These are phyloP conservation scores for Verticillium albo-atrum DNA, from an alignment of 2,329 filamentous ascomycete genomes.

Conservation along the genomic window DNA sequence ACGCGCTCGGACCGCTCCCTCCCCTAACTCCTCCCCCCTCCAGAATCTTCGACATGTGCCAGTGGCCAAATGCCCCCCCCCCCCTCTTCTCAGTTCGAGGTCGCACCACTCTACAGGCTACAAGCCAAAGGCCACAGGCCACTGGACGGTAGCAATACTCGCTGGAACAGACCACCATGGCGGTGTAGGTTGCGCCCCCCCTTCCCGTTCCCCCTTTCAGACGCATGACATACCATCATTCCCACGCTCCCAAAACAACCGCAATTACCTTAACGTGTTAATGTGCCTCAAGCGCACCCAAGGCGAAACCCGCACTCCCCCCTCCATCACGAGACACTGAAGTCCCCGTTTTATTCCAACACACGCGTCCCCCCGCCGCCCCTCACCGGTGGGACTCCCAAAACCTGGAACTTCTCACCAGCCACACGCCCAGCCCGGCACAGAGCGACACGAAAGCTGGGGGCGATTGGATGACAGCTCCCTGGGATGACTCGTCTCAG, in stretches of 20 bases:
- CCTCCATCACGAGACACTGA: constrained; percentile 1
- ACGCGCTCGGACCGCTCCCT: neutral
- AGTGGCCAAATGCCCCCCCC: neutral
- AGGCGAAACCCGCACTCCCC: neutral
- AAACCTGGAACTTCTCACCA: neutral
- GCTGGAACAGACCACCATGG: neutral
- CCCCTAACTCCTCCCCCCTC: too few species aligned
- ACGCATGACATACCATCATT: neutral
- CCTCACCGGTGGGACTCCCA: neutral
- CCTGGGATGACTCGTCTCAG: neutral
- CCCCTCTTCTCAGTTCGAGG: neutral
- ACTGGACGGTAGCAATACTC: neutral
- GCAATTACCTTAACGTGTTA: neutral
- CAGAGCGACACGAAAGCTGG: neutral
- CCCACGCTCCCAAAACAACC: neutral
- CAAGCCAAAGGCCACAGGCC: too few species aligned
- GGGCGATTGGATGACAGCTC: neutral
- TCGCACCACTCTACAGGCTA: too few species aligned
- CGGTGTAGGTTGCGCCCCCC: neutral
- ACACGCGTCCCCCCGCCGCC: neutral
- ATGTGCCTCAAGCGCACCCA: neutral
- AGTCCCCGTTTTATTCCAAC: neutral
- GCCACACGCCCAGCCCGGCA: neutral
- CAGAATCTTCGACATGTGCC: neutral
- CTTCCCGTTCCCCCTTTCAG: neutral